A percentile compares a stretch with the other conserved stretches of the same genome.
Conservation (phyloP, 2,329 filamentous ascomycete species). For the Beauveria sp. region DNA sequence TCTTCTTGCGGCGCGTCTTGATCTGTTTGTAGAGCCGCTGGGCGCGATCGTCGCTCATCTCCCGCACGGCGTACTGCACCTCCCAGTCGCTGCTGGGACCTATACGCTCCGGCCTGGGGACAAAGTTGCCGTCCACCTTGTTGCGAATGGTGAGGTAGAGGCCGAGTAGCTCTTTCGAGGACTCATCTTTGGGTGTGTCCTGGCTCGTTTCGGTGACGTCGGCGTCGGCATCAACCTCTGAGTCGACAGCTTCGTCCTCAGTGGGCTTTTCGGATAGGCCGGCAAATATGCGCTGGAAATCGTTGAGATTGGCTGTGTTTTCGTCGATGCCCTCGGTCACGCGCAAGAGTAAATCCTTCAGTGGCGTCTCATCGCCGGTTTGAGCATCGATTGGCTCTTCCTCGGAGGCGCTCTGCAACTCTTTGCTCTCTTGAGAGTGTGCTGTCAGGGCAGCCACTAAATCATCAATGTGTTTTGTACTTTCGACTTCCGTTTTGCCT, state of each 20-base stretch:
- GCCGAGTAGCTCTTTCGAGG: constrained; percentile 44
- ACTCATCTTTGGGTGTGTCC: background rate
- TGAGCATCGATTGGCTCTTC: constrained; percentile 14
- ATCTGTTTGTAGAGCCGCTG: constrained; percentile 46
- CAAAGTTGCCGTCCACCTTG: constrained; percentile 58
- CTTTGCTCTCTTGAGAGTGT: constrained; percentile 21
- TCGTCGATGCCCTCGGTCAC: constrained; percentile 40
- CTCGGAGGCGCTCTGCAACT: constrained; percentile 13
- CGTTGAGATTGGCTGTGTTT: constrained; percentile 31
- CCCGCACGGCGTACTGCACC: constrained; percentile 70
- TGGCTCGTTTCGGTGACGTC: background rate
- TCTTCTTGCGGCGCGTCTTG: constrained; percentile 46
- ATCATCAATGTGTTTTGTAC: constrained; percentile 39
- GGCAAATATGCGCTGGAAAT: constrained; percentile 44
- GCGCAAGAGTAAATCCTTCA: constrained; percentile 45
- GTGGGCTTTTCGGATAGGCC: constrained; percentile 35
- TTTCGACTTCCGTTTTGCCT: constrained; percentile 37
- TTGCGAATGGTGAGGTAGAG: constrained; percentile 68
- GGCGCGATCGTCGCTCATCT: constrained; percentile 42
- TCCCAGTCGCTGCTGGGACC: constrained; percentile 47
- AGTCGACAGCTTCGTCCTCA: background rate
- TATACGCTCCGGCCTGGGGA: constrained; percentile 51
- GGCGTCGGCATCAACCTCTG: constrained; percentile 1
- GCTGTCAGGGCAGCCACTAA: constrained; percentile 41
- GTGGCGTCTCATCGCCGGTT: constrained; percentile 15